phyloP scores from a whole-genome alignment of 1,139 yeast genomes.

The Hyphopichia burtonii region DNA sequence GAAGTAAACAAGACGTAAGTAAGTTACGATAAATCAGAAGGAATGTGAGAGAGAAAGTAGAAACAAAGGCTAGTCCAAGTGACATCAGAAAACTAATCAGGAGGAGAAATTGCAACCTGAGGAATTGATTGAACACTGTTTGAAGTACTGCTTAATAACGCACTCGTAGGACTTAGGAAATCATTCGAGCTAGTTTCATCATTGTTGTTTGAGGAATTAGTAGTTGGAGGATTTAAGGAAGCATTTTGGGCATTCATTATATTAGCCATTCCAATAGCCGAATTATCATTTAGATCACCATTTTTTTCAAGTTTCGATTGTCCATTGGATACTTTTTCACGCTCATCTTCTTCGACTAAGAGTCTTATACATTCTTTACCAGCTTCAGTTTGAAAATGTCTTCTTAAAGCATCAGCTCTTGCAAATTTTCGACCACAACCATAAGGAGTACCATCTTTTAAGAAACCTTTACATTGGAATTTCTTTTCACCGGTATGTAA shows the following conservation, averaged over 20 bases:
- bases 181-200: conserved; percentile 7
- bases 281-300: not conserved
- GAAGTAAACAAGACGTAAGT: no score
- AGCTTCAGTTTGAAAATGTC: conserved; percentile 93
- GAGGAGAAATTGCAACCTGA: conserved; percentile 40
- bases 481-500: conserved; percentile 89
- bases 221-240: not conserved
- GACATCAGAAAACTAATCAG: conserved; percentile 23
- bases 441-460: conserved; percentile 67
- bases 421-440: conserved; percentile 96
- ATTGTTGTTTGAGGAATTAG: not conserved
- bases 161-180: conserved; percentile 15
- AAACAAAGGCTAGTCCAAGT: no score
- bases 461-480: conserved; percentile 75
- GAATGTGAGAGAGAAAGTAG: no score
- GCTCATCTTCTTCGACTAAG: conserved; percentile 62
- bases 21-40: no score
- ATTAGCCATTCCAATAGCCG: conserved; percentile 4
- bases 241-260: not conserved
- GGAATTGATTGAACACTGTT: conserved; percentile 18
- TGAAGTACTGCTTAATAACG: conserved; percentile 7
- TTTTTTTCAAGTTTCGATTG: not conserved
- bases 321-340: conserved; percentile 13
- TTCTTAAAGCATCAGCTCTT: conserved; percentile 88
- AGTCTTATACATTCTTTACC: conserved; percentile 83